Conservation (phyloP, 2,329 filamentous ascomycete genomes). For the Metarhizium humberi region DNA sequence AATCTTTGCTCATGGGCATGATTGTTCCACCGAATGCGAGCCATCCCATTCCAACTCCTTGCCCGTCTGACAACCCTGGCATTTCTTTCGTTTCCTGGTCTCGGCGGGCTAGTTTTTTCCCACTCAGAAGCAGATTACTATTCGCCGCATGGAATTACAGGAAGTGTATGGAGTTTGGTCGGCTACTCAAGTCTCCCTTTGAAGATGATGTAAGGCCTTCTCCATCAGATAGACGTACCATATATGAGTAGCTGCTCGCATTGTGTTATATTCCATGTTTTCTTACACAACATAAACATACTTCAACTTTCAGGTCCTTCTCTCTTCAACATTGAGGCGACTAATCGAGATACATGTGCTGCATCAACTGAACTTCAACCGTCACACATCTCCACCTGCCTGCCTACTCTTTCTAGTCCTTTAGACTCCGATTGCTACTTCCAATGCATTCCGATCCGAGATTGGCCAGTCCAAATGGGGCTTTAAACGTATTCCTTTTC, state of each 20-base stretch:
- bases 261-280: background rate
- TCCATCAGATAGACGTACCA: background rate
- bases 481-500: background rate
- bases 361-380: background rate
- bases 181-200: background rate
- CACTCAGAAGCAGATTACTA: background rate
- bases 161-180: background rate
- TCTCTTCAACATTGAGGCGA: background rate
- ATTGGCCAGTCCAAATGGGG: background rate
- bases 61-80: background rate
- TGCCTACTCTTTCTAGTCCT: background rate
- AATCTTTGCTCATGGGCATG: background rate
- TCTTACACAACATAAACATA: background rate
- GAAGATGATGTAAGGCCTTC: background rate
- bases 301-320: background rate
- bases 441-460: background rate
- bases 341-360: background rate
- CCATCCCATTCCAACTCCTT: background rate
- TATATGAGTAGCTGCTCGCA: background rate
- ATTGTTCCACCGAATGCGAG: background rate
- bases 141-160: background rate
- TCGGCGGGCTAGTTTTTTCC: background rate
- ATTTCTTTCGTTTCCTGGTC: background rate
- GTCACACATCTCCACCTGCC: background rate
- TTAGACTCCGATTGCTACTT: background rate